Percentiles rank a stretch among this genome's conserved stretches.
phyloP scores from a whole-genome alignment of 2,329 filamentous ascomycete genomes.

The Davidsoniella virescens region DNA sequence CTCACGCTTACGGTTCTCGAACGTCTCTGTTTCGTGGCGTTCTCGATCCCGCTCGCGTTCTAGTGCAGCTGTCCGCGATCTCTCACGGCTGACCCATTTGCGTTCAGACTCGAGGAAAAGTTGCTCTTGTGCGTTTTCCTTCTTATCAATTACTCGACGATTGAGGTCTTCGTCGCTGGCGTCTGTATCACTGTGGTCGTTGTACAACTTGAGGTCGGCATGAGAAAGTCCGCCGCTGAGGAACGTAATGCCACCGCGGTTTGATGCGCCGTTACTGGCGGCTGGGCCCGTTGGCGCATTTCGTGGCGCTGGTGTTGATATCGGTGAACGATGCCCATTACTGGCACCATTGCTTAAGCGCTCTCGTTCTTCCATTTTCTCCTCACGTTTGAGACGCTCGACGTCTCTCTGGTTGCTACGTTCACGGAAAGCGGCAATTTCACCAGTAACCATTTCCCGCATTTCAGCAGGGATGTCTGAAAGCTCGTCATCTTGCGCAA shows the following conservation, averaged over 20 bases:
- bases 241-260: conserved; percentile 39
- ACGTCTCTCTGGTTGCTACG: conserved; percentile 76
- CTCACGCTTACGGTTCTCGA: conserved; percentile 51
- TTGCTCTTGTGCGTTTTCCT: conserved; percentile 61
- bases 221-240: conserved; percentile 51
- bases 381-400: conserved; percentile 73
- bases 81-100: conserved; percentile 80
- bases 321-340: conserved; percentile 2
- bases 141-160: conserved; percentile 51
- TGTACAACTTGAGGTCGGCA: conserved; percentile 8
- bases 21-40: conserved; percentile 51
- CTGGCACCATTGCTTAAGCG: conserved; percentile 47
- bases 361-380: conserved; percentile 81
- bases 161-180: conserved; percentile 79
- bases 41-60: conserved; percentile 74
- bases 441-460: conserved; percentile 83
- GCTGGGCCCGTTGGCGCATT: conserved; percentile 60
- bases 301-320: conserved; percentile 30
- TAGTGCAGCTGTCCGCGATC: conserved; percentile 65
- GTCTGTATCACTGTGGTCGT: conserved; percentile 71
- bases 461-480: conserved; percentile 92
- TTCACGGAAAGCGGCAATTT: conserved; percentile 89
- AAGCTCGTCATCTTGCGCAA: conserved; percentile 79
- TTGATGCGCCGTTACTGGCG: conserved; percentile 44
- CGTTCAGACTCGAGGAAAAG: conserved; percentile 72